Percentiles rank a stretch among this genome's conserved stretches.
Conservation (phyloP, 2,329 filamentous ascomycete species). For the Fusarium dlaminii region DNA sequence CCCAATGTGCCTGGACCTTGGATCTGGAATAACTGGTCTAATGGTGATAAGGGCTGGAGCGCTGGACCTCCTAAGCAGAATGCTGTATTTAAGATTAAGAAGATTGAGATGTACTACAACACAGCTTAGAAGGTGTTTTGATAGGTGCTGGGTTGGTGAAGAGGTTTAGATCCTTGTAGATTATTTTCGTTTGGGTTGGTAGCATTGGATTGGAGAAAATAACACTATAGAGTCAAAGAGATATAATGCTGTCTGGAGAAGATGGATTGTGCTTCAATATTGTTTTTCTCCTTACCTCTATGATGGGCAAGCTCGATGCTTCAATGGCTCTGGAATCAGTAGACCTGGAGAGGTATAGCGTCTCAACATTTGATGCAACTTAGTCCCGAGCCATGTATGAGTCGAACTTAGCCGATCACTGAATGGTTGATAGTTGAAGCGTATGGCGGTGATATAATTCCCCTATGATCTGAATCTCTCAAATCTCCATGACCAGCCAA, state of each 20-base stretch:
- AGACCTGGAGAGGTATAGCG: accelerated
- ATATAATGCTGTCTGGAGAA: accelerated
- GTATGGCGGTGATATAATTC: accelerated
- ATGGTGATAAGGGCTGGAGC: conserved; percentile 44
- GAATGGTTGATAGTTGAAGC: accelerated
- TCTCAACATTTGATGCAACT: accelerated
- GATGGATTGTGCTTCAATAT: accelerated
- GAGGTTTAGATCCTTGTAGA: accelerated
- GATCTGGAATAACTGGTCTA: conserved; percentile 48
- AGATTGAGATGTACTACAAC: conserved; percentile 47
- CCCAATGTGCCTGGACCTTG: conserved; percentile 40
- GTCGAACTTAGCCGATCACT: accelerated
- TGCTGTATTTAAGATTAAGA: conserved; percentile 44
- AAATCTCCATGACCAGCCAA: accelerated
- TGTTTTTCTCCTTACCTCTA: accelerated
- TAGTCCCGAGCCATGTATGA: accelerated
- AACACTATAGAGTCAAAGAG: not conserved
- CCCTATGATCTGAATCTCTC: accelerated
- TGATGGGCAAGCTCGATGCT: accelerated
- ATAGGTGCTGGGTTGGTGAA: accelerated
- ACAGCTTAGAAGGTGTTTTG: conserved; percentile 16
- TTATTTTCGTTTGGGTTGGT: not conserved
- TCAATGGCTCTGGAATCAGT: accelerated
- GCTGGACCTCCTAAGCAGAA: conserved; percentile 41
- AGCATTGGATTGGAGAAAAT: not conserved